Evolutionary conservation across 1,139 yeast genomes (phyloP).

Genomic region (Yamadazyma buinensis): DNA sequence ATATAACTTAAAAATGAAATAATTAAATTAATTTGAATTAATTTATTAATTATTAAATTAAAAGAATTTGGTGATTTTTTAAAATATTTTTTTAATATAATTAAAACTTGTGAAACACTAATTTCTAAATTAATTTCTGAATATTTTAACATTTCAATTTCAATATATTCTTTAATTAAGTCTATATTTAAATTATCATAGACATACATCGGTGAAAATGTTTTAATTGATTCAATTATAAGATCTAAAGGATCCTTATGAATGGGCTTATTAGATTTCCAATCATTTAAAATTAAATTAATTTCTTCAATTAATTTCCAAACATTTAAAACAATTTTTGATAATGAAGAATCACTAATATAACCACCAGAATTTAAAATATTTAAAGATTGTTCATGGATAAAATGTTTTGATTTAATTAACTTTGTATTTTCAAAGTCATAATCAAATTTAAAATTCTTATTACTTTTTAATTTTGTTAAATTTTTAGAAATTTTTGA

Average conservation of each 20-base stretch:
- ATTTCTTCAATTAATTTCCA: background rate
- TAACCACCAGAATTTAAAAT: constrained; percentile 16
- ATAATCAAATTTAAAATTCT: too few species aligned
- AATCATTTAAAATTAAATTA: background rate
- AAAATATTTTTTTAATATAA: constrained; percentile 12
- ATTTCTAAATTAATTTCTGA: constrained; percentile 14
- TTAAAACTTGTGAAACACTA: constrained; percentile 12
- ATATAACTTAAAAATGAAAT: constrained; percentile 14
- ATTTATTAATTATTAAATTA: constrained; percentile 3
- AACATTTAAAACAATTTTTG: constrained; percentile 10
- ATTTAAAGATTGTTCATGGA: constrained; percentile 20
- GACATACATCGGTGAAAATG: constrained; percentile 20
- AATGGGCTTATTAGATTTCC: constrained; percentile 4
- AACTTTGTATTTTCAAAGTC: too few species aligned
- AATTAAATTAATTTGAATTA: constrained; percentile 8
- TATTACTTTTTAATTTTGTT: too few species aligned
- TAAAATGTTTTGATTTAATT: background rate
- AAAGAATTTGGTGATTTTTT: constrained; percentile 7
- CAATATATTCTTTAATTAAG: constrained; percentile 9
- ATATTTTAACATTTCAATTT: constrained; percentile 10
- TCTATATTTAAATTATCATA: constrained; percentile 10
- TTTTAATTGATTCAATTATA: constrained; percentile 15
- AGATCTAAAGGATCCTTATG: constrained; percentile 10
- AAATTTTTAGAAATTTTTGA: too few species aligned
- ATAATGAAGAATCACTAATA: constrained; percentile 17